Conservation (phyloP, 306 rosid species). For the Cyclanthera cordifolia region DNA sequence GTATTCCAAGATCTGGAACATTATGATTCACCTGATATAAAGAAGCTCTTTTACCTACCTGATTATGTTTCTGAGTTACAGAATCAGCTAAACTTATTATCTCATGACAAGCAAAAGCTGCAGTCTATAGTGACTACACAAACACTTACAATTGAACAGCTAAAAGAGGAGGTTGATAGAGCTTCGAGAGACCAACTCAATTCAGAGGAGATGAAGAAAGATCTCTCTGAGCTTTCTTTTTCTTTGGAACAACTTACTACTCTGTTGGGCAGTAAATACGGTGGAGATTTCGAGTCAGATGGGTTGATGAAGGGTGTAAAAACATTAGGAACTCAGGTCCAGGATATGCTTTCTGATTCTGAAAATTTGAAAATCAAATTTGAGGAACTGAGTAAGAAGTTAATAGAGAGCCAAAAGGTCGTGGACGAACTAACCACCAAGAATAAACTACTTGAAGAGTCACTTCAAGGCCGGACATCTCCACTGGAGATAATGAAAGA, state of each 20-base stretch:
- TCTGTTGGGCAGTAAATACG: conserved; percentile 42
- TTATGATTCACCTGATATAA: conserved; percentile 32
- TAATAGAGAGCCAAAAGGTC: conserved; percentile 53
- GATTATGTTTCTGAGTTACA: conserved; percentile 43
- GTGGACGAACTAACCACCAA: conserved; percentile 61
- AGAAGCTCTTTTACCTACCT: conserved; percentile 56
- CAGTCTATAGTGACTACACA: conserved; percentile 37
- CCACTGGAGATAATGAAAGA: conserved; percentile 61
- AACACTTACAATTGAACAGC: conserved; percentile 46
- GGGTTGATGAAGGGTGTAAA: conserved; percentile 46
- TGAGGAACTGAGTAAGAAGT: conserved; percentile 57
- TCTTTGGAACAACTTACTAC: conserved; percentile 47
- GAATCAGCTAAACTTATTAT: conserved; percentile 34
- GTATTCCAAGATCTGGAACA: conserved; percentile 30
- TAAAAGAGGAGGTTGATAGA: conserved; percentile 48
- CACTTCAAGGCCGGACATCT: conserved; percentile 40
- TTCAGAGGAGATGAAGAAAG: conserved; percentile 44
- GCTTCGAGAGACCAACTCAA: conserved; percentile 35
- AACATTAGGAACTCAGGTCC: conserved; percentile 45
- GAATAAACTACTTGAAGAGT: conserved; percentile 57
- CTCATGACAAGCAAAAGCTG: conserved; percentile 53
- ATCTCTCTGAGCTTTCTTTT: conserved; percentile 37
- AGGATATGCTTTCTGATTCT: conserved; percentile 42
- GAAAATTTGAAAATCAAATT: conserved; percentile 60
- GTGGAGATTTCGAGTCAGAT: conserved; percentile 36